Evolutionary conservation across 2,329 filamentous ascomycete genomes (phyloP), one percentile per base, ranked within the genome.

Genomic region (Colletotrichum sp.): DNA sequence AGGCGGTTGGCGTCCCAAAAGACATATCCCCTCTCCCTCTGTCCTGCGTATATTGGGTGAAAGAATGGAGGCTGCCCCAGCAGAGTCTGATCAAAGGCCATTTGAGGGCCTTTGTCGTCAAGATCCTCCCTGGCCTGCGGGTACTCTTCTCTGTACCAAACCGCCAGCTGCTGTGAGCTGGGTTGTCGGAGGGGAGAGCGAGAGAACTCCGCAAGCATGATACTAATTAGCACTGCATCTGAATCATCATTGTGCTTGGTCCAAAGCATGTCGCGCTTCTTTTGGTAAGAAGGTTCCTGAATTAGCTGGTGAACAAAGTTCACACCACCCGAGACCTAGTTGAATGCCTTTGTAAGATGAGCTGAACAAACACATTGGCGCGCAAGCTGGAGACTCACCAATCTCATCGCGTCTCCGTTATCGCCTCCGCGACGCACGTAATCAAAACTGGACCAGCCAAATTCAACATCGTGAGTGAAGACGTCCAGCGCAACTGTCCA

Each of bases 1-100:
- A 32, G 57, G 28, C 57, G 57, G 24, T 60, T 60, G 16, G 57
- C 57, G 8, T 60, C 24, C 57, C 57, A 60, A 60, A 60, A 60
- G 16, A 32, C 3, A 4, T 60, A 30, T 0, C 26, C 57, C 2
- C 57, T 30, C 26, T 60, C 57, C 9, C 57, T 28, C 26, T 28
- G 57, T 0, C 57, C 57, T 12, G 26, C 57, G 2, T 60, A 52
- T 0, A 21, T 60, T 60, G 1, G 16, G 57, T 60, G 26, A 16
- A 18, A 60, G 3, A 13, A 28, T 1, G 21, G 28, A 2, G 28
- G 26, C 57, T 28, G 28, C 2, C 28, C 26, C 1, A n/a, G 16
- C 9, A 28, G 57, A 30, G 57, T 60, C 24, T 28, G 26, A 30
- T 28, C 28, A 18, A 60, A 60, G 16, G 57, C 57, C 57, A 60